phyloP scores from a whole-genome alignment of 208 protist species.

The Trypanosoma brucei region DNA sequence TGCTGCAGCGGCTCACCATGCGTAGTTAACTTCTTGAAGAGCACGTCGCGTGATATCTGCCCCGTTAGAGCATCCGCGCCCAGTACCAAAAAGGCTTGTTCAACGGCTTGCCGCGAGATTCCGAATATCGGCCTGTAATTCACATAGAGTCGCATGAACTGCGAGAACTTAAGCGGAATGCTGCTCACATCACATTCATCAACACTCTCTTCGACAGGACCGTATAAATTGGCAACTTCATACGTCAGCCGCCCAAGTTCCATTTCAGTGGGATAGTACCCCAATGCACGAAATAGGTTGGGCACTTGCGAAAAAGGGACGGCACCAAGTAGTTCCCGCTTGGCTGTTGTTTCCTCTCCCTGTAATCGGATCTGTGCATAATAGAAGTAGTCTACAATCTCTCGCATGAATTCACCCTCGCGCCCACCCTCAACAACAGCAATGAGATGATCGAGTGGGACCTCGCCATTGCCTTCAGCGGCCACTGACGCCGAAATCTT shows the following conservation, averaged over 20 bases:
- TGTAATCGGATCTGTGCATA: slow-evolving; percentile 94
- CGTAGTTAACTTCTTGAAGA: slow-evolving; percentile 72
- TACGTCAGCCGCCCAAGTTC: slow-evolving; percentile 92
- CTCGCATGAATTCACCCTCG: slow-evolving; percentile 87
- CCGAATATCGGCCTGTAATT: slow-evolving; percentile 93
- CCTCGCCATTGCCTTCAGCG: slow-evolving; percentile 21
- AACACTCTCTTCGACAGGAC: slow-evolving; percentile 44
- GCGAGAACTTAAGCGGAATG: slow-evolving; percentile 84
- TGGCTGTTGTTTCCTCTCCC: slow-evolving; percentile 91
- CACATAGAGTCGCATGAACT: slow-evolving; percentile 92
- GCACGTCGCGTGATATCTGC: slow-evolving; percentile 58
- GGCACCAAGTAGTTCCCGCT: slow-evolving; percentile 84
- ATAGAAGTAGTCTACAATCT: slow-evolving; percentile 96
- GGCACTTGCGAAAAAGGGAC: slow-evolving; percentile 90
- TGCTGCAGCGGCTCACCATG: slow-evolving; percentile 72
- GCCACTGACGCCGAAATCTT: slow-evolving; percentile 1
- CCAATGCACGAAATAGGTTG: slow-evolving; percentile 93
- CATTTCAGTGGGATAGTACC: slow-evolving; percentile 93
- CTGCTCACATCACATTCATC: slow-evolving; percentile 69
- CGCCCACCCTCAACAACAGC: slow-evolving; percentile 87
- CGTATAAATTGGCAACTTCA: slow-evolving; percentile 87
- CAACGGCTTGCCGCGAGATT: slow-evolving; percentile 86
- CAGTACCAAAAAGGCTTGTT: slow-evolving; percentile 78
- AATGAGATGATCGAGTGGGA: slow-evolving; percentile 85
- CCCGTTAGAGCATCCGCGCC: slow-evolving; percentile 70